Conservation (phyloP, 2,329 filamentous ascomycete genomes). For the Beauveria pseudobassiana region DNA sequence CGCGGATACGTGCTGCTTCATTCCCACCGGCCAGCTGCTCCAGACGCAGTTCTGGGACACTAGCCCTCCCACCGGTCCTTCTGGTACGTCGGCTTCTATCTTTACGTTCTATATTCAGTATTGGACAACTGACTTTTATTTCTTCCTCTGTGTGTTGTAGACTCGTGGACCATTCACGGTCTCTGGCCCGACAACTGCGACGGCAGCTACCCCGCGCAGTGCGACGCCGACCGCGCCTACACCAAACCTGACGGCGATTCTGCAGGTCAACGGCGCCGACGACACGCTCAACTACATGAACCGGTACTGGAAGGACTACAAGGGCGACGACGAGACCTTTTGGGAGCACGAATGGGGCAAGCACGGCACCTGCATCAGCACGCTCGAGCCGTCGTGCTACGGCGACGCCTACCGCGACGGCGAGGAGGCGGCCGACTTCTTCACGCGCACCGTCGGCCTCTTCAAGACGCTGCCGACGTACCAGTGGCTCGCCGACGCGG, state of each 20-base stretch:
- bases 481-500: conserved; percentile 51
- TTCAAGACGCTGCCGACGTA: conserved; percentile 63
- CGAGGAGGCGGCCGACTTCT: conserved; percentile 63
- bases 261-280: conserved; percentile 42
- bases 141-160: conserved; percentile 14
- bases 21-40: conserved; percentile 62
- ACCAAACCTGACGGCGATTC: conserved; percentile 58
- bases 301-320: conserved; percentile 63
- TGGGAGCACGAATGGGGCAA: conserved; percentile 73
- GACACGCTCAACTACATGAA: conserved; percentile 60
- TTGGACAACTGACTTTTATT: background rate
- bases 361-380: conserved; percentile 67
- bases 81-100: conserved; percentile 14
- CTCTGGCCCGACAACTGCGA: conserved; percentile 63
- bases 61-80: conserved; percentile 54
- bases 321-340: conserved; percentile 55
- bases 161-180: conserved; percentile 70
- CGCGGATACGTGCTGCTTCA: conserved; percentile 65
- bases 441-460: conserved; percentile 55
- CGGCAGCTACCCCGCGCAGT: conserved; percentile 60
- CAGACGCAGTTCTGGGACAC: conserved; percentile 76
- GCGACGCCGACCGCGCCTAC: conserved; percentile 54
- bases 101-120: background rate
- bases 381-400: conserved; percentile 61
- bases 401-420: conserved; percentile 44